Percentiles rank a stretch among this genome's conserved stretches.
phyloP scores from a whole-genome alignment of 2,329 filamentous ascomycete species.

The Claviceps sp. region DNA sequence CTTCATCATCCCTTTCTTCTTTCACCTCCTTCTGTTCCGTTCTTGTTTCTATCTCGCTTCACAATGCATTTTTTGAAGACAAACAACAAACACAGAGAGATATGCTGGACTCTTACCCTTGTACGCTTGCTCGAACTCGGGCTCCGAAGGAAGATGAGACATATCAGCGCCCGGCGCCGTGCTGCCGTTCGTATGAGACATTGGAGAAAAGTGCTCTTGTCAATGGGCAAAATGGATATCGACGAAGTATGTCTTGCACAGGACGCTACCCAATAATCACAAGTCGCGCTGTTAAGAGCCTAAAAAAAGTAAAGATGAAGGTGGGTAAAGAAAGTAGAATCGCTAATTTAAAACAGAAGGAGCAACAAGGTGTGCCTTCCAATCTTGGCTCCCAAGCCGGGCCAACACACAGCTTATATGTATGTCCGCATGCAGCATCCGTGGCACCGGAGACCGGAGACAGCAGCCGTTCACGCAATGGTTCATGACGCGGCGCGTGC shows the following conservation, averaged over 20 bases:
- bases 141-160: slow-evolving; percentile 77
- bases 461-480: too few relatives aligned
- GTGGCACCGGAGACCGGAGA: too few relatives aligned
- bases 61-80: neutral
- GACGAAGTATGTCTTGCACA: neutral
- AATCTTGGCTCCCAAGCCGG: neutral
- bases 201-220: neutral
- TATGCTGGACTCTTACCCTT: slow-evolving; percentile 46
- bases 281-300: neutral
- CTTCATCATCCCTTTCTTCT: neutral
- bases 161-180: slow-evolving; percentile 31
- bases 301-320: neutral
- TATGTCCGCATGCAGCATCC: neutral
- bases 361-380: neutral
- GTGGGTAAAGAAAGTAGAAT: neutral
- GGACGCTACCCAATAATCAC: neutral
- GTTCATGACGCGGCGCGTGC: too few relatives aligned
- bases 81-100: neutral
- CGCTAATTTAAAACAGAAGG: neutral
- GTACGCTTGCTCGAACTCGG: slow-evolving; percentile 98
- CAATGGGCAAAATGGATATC: neutral
- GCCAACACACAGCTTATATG: neutral
- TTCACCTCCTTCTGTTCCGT: neutral
- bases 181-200: slow-evolving; percentile 3
- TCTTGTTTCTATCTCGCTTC: too few relatives aligned